A percentile compares a stretch with the other conserved stretches of the same genome.
These are phyloP conservation scores for Malania oleifera DNA, from an alignment of 164 flowering plant genomes.

Conservation along the genomic window DNA sequence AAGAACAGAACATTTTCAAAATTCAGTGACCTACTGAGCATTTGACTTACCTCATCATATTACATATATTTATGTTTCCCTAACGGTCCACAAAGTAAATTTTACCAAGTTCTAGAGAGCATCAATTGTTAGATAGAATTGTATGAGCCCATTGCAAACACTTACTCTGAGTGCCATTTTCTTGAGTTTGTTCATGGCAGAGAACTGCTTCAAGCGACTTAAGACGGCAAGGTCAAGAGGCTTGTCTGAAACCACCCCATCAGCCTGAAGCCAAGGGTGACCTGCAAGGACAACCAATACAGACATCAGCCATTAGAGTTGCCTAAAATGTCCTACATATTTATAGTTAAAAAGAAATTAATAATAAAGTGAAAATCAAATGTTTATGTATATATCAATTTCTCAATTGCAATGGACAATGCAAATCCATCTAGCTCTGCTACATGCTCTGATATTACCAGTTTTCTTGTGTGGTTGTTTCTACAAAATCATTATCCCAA, in stretches of 20 bases:
- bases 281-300: conserved; percentile 36
- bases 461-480: neutral
- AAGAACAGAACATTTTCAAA: too few relatives aligned
- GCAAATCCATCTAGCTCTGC: neutral
- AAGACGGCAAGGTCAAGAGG: conserved; percentile 83
- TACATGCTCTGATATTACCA: neutral
- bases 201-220: conserved; percentile 71
- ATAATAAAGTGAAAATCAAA: too few relatives aligned
- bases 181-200: conserved; percentile 84
- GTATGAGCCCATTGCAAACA: neutral
- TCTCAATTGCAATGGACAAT: neutral
- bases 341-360: too few relatives aligned
- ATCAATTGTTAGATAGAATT: neutral
- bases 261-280: conserved; percentile 76
- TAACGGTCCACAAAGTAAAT: neutral
- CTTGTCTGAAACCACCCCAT: conserved; percentile 79
- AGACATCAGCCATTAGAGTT: conserved; percentile 4
- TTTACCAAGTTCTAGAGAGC: neutral
- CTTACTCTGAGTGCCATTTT: conserved; percentile 87
- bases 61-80: neutral
- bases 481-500: too few relatives aligned
- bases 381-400: neutral
- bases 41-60: too few relatives aligned
- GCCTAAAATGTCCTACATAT: neutral
- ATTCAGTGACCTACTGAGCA: too few relatives aligned